Evolutionary conservation across 2,329 filamentous ascomycete genomes (phyloP), one percentile per base, ranked within the genome.

Genomic region (Fusarium cyanostomum): DNA sequence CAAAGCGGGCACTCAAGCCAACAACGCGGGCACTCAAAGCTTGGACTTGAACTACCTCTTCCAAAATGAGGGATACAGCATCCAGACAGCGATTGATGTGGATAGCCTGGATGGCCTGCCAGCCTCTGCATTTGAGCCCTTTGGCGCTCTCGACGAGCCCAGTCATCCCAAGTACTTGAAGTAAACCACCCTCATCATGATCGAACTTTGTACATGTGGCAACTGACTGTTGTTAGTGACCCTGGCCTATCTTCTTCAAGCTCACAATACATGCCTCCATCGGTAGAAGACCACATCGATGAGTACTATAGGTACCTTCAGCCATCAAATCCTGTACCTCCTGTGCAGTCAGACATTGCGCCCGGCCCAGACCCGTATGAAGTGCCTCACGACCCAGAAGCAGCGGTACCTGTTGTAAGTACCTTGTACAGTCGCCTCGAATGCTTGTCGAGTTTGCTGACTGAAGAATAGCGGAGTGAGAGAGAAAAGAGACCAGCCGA

Each of bases 401-500:
- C 21, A 13, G 43, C 18, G n/a, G n/a, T 16, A 5, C 31, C 7
- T 11, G 4, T 8, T 35, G 43, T 46, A 26, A 34, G 21, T 15
- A 4, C 34, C 18, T 10, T 12, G 21, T 21, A 21, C 5, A 35
- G 11, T 18, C 10, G 15, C 7, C 9, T 34, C 13, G 26, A 1
- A 5, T 21, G 24, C 2, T 16, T 5, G 5, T 9, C 11, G 30
- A 4, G 2, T n/a, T 18, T 9, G 7, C 49, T 57, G 12, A 53
- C 35, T 7, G 5, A 12, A 4, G 6, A 7, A 7, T n/a, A 53
- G 54, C 12, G 8, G 3, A 41, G 26, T 2, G 18, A 31, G 2
- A 26, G 21, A 18, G 7, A 13, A 15, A 59, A 59, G 30, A 42
- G 57, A 9, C 41, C 41, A 12, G 57, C 57, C 10, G 54, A 48